These are phyloP conservation scores for Mariannaea elegans DNA, from an alignment of 2,329 filamentous ascomycete species.

Conservation along the genomic window DNA sequence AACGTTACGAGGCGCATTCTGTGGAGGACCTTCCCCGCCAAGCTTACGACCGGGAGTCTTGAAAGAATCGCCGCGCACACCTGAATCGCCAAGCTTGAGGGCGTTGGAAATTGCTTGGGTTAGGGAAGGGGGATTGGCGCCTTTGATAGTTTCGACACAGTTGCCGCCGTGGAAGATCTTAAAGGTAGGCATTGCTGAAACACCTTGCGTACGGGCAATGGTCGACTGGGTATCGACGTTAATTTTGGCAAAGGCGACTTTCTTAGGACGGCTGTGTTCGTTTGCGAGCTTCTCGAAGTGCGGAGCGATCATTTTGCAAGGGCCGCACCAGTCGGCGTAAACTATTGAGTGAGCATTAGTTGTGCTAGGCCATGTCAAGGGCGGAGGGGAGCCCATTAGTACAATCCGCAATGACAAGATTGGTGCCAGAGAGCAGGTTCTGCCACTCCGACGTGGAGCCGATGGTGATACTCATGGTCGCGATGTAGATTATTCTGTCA, in stretches of 20 bases:
- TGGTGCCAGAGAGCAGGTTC: constrained; percentile 74
- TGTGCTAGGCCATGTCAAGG: constrained; percentile 2
- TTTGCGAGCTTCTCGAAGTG: constrained; percentile 85
- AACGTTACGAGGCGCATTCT: constrained; percentile 19
- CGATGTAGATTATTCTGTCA: constrained; percentile 18
- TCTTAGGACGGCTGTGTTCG: constrained; percentile 81
- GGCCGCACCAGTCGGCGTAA: constrained; percentile 94
- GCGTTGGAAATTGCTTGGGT: constrained; percentile 79
- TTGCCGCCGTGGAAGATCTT: constrained; percentile 83
- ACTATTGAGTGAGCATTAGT: constrained; percentile 62
- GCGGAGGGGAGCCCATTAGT: constrained; percentile 46
- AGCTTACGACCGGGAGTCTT: constrained; percentile 66
- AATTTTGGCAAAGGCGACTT: constrained; percentile 90
- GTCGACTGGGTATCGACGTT: constrained; percentile 85
- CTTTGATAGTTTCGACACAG: constrained; percentile 79
- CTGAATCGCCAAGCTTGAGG: constrained; percentile 59
- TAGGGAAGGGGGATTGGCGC: constrained; percentile 81
- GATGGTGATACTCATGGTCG: constrained; percentile 64
- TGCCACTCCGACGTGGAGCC: constrained; percentile 76
- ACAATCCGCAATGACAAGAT: constrained; percentile 92
- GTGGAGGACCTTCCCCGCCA: constrained; percentile 49
- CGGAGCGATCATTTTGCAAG: constrained; percentile 92
- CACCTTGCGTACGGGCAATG: constrained; percentile 78
- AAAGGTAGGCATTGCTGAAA: constrained; percentile 94
- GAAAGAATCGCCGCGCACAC: constrained; percentile 58